Evolutionary conservation across 345 rosid species (phyloP).

Genomic region (Physaria fendleri): DNA sequence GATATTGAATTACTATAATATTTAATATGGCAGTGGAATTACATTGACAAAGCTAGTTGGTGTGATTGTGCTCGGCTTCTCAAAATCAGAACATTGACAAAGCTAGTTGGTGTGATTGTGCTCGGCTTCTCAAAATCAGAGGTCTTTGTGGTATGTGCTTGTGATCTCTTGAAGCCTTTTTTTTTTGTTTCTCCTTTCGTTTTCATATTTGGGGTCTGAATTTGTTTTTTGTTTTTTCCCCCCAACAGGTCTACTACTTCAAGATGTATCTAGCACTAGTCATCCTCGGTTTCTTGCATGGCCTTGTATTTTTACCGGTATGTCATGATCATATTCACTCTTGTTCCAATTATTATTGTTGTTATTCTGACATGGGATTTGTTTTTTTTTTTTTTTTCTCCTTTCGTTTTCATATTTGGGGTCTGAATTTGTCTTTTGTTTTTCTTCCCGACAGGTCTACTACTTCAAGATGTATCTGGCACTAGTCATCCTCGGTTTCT

Average conservation of each 20-base stretch:
- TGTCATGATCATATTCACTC: slow-evolving; percentile 20
- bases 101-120: slow-evolving; percentile 90
- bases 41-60: slow-evolving; percentile 93
- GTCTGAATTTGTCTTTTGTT: neutral
- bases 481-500: slow-evolving; percentile 86
- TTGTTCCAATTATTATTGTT: neutral
- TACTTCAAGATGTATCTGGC: slow-evolving; percentile 98
- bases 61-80: slow-evolving; percentile 89
- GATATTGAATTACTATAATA: neutral
- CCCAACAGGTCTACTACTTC: slow-evolving; percentile 81
- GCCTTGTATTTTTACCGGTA: slow-evolving; percentile 90
- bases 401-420: neutral
- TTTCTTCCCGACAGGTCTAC: slow-evolving; percentile 53
- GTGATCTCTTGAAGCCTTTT: neutral
- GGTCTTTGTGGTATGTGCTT: slow-evolving; percentile 75
- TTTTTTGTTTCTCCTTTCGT: neutral
- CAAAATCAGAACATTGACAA: slow-evolving; percentile 87
- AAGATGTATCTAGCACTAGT: slow-evolving; percentile 95
- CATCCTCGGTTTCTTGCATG: slow-evolving; percentile 91
- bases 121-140: slow-evolving; percentile 92
- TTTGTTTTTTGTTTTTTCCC: neutral
- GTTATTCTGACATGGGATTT: neutral
- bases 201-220: neutral
- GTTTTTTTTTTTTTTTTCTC: neutral
- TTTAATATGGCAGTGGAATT: slow-evolving; percentile 58